phyloP scores from a whole-genome alignment of 352 stramenopile genomes.

The Peronospora belbahrii region DNA sequence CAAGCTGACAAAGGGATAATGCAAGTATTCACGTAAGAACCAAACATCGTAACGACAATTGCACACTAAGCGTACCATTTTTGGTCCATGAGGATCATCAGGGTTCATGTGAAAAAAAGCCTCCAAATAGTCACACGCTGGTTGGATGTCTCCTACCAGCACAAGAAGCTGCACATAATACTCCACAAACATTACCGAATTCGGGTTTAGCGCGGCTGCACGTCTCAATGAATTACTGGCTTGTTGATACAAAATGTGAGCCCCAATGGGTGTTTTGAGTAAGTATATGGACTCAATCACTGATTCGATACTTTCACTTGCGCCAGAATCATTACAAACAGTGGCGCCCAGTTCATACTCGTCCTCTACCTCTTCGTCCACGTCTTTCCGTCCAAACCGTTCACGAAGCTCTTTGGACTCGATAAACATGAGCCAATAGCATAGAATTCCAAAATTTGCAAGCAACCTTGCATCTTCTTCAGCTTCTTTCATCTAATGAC shows the following conservation, averaged over 20 bases:
- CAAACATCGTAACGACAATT: neutral
- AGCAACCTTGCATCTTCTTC: conserved; percentile 54
- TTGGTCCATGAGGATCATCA: conserved; percentile 46
- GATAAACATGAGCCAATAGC: conserved; percentile 79
- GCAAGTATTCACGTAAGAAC: conserved; percentile 7
- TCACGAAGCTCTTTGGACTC: conserved; percentile 62
- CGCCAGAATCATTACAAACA: conserved; percentile 1
- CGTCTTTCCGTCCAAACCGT: conserved; percentile 30
- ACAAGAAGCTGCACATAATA: conserved; percentile 67
- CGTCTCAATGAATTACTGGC: conserved; percentile 44
- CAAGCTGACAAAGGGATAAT: conserved; percentile 18
- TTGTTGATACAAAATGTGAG: conserved; percentile 70
- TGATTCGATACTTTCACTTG: conserved; percentile 26
- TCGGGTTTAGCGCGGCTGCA: conserved; percentile 46
- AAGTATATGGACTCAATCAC: conserved; percentile 49
- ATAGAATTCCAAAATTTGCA: conserved; percentile 67
- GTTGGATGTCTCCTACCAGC: conserved; percentile 46
- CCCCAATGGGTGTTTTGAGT: conserved; percentile 60
- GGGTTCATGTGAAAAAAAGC: conserved; percentile 56
- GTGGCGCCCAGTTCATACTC: conserved; percentile 14
- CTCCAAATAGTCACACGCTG: conserved; percentile 66
- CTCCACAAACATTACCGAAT: conserved; percentile 56
- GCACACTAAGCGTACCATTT: conserved; percentile 46
- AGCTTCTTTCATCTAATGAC: conserved; percentile 26
- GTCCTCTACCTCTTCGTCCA: conserved; percentile 22